Conservation (phyloP, 768 basidiomycete species). For the Suillus brevipes region DNA sequence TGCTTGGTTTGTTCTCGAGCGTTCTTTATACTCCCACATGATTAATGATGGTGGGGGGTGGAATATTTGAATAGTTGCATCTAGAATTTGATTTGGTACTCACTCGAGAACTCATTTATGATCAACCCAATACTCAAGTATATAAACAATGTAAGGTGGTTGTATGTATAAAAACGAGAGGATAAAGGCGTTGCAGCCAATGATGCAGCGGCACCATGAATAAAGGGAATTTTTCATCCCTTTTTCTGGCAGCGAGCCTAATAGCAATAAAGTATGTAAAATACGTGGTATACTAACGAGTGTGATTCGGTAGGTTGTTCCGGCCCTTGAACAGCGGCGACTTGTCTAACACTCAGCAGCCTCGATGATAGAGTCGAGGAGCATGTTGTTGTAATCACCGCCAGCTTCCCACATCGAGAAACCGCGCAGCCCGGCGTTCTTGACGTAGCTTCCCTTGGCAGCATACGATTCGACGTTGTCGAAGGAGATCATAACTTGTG, state of each 20-base stretch:
- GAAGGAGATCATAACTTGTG: conserved; percentile 62
- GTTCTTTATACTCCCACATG: neutral
- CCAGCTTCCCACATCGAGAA: conserved; percentile 76
- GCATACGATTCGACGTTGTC: conserved; percentile 60
- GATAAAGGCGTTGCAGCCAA: neutral
- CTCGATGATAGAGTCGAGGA: conserved; percentile 55
- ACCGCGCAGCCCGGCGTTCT: conserved; percentile 51
- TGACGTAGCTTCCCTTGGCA: conserved; percentile 63
- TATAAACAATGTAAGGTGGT: neutral
- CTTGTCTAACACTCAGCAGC: neutral
- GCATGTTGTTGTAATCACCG: conserved; percentile 57
- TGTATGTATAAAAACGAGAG: neutral
- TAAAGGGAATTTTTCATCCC: neutral
- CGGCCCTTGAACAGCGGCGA: neutral
- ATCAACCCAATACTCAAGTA: neutral
- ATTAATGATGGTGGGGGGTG: neutral
- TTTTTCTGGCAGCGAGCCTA: neutral
- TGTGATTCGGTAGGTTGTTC: neutral
- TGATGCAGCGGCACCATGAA: neutral
- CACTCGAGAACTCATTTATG: neutral
- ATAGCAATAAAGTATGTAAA: neutral
- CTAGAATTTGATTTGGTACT: neutral
- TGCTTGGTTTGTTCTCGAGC: neutral
- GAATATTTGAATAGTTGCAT: neutral
- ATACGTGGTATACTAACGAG: neutral